These are phyloP conservation scores for Ogataea neopini DNA, from an alignment of 805 yeast species.

Conservation along the genomic window DNA sequence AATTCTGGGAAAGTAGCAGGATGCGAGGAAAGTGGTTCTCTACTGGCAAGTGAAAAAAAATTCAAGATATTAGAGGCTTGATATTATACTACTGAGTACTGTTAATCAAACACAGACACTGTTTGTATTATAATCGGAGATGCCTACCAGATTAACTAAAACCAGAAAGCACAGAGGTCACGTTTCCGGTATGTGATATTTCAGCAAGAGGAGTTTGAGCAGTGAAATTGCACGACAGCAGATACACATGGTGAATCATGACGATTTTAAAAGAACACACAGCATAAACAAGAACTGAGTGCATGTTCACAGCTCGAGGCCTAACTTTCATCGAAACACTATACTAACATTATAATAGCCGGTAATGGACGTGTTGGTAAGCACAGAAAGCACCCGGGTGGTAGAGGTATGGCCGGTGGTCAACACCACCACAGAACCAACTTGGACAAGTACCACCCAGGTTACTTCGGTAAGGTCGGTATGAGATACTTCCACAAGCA, in stretches of 20 bases:
- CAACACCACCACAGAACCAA: slow-evolving; percentile 99
- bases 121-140: slow-evolving; percentile 37
- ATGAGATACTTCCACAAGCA: slow-evolving; percentile 99
- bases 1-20: slow-evolving; percentile 9
- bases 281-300: background rate
- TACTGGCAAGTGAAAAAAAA: background rate
- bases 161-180: slow-evolving; percentile 99
- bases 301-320: background rate
- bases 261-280: background rate
- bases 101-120: slow-evolving; percentile 10
- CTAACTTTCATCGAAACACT: background rate
- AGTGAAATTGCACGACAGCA: background rate
- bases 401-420: slow-evolving; percentile 99
- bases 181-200: slow-evolving; percentile 88
- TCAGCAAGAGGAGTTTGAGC: slow-evolving; percentile 1
- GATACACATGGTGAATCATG: too few relatives aligned
- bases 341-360: slow-evolving; percentile 54
- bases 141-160: slow-evolving; percentile 99
- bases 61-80: slow-evolving; percentile 2
- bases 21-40: slow-evolving; percentile 1
- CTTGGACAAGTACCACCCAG: slow-evolving; percentile 99
- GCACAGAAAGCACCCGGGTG: slow-evolving; percentile 99
- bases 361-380: slow-evolving; percentile 99
- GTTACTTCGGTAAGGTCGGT: slow-evolving; percentile 99
- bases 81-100: slow-evolving; percentile 7